Conservation (phyloP, 2,329 filamentous ascomycete genomes). For the Fusarium mangiferae region DNA sequence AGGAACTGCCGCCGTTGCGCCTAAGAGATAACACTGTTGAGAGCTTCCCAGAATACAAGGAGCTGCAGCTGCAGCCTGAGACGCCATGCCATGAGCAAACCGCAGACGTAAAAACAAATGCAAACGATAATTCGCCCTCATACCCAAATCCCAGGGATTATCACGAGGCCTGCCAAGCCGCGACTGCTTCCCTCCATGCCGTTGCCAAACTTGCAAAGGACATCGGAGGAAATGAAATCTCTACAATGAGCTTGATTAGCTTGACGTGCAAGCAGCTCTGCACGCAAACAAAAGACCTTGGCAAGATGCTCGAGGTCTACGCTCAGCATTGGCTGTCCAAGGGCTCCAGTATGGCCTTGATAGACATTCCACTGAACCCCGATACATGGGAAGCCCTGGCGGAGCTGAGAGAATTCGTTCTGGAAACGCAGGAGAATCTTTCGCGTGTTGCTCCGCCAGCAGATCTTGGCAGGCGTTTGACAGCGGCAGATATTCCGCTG, state of each 20-base stretch:
- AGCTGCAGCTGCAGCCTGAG: not conserved
- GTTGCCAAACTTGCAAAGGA: not conserved
- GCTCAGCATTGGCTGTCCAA: conserved; percentile 17
- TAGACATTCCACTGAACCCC: conserved; percentile 27
- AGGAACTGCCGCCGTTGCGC: too few species aligned
- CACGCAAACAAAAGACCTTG: conserved; percentile 23
- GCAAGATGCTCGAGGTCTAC: conserved; percentile 28
- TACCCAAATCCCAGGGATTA: conserved; percentile 9
- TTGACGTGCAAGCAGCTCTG: conserved; percentile 21
- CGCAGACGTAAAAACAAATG: too few species aligned
- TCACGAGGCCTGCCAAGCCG: conserved; percentile 4
- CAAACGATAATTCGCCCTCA: not conserved
- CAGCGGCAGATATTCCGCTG: conserved; percentile 15
- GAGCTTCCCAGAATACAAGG: not conserved
- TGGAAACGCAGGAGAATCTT: not conserved
- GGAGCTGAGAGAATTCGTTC: not conserved
- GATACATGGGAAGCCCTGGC: conserved; percentile 24
- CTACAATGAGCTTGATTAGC: conserved; percentile 24
- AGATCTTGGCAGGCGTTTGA: not conserved
- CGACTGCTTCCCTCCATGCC: not conserved
- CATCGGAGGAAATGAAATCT: conserved; percentile 21
- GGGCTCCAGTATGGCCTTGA: conserved; percentile 3
- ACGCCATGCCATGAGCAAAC: not conserved
- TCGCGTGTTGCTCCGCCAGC: not conserved
- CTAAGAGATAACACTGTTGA: not conserved